Percentiles rank a stretch among this genome's conserved stretches.
phyloP scores from a whole-genome alignment of 768 basidiomycete species.

The Suillus americanus region DNA sequence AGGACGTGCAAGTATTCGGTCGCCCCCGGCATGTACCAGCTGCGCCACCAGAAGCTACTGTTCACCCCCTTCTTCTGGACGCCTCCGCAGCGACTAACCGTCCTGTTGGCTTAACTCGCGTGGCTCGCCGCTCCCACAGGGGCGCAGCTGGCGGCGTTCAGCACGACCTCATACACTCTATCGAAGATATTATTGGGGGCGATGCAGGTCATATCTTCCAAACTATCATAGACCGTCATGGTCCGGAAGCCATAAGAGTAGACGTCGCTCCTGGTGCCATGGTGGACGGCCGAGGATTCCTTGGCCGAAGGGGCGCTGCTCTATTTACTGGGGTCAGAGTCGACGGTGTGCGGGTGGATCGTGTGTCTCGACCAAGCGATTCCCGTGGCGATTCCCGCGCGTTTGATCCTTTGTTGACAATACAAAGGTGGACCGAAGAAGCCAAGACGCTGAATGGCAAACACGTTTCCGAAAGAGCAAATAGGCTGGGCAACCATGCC shows the following conservation, averaged over 20 bases:
- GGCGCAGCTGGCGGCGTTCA: slow-evolving; percentile 46
- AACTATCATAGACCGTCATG: slow-evolving; percentile 68
- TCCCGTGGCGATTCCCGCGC: slow-evolving; percentile 44
- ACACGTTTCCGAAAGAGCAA: slow-evolving; percentile 65
- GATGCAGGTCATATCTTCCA: slow-evolving; percentile 84
- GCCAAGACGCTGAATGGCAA: slow-evolving; percentile 78
- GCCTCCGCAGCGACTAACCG: slow-evolving; percentile 47
- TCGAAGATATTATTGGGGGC: slow-evolving; percentile 80
- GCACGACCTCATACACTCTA: slow-evolving; percentile 67
- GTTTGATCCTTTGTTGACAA: slow-evolving; percentile 77
- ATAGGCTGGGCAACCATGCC: slow-evolving; percentile 70
- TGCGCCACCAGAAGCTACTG: slow-evolving; percentile 65
- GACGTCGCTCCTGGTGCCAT: slow-evolving; percentile 70
- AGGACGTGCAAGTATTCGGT: slow-evolving; percentile 64
- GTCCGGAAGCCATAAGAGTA: slow-evolving; percentile 70
- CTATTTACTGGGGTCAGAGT: slow-evolving; percentile 45
- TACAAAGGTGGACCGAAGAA: slow-evolving; percentile 90
- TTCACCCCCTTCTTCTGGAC: slow-evolving; percentile 82
- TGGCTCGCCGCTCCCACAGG: slow-evolving; percentile 56
- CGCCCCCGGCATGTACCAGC: slow-evolving; percentile 51
- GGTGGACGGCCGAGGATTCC: slow-evolving; percentile 55
- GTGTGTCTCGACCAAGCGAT: slow-evolving; percentile 45
- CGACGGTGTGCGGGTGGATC: slow-evolving; percentile 53
- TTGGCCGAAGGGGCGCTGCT: slow-evolving; percentile 49
- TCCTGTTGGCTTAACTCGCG: slow-evolving; percentile 45